Percentiles rank a stretch among this genome's conserved stretches.
Evolutionary conservation across 2,329 filamentous ascomycete genomes (phyloP).

Genomic region (Scedosporium minutisporum): DNA sequence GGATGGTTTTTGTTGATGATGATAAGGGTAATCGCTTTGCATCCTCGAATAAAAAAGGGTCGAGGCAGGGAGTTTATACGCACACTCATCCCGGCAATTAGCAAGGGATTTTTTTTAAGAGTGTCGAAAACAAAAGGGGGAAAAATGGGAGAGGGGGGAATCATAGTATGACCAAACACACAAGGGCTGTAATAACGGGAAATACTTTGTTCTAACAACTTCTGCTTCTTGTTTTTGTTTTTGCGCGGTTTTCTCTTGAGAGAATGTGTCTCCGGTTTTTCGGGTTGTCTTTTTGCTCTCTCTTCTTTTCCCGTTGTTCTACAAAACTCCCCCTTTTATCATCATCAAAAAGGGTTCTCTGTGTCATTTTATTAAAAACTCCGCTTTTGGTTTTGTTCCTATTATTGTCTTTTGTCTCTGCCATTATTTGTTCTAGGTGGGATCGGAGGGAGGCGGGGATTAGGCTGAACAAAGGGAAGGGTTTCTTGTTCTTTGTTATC

Average conservation of each 20-base stretch:
- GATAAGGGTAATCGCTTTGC: background rate
- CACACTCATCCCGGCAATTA: background rate
- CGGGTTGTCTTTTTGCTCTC: background rate
- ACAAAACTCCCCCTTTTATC: background rate
- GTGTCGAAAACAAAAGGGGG: background rate
- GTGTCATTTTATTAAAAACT: background rate
- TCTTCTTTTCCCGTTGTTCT: background rate
- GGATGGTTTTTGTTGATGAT: background rate
- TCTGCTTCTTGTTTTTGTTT: background rate
- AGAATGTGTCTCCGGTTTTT: background rate
- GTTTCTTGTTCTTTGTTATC: background rate
- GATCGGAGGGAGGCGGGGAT: background rate
- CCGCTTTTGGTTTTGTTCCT: background rate
- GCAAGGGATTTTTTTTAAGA: background rate
- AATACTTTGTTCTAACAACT: background rate
- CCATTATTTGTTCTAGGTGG: background rate
- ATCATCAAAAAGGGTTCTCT: background rate
- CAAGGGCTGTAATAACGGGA: slow-evolving; percentile 1
- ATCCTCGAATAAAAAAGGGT: background rate
- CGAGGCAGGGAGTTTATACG: background rate
- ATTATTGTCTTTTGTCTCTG: background rate
- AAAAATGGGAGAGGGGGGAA: background rate
- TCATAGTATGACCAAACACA: background rate
- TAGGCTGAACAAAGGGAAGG: background rate
- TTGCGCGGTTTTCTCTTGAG: background rate